Evolutionary conservation across 116 monocot genomes (phyloP).

Genomic region (Cymodocea nodosa): DNA sequence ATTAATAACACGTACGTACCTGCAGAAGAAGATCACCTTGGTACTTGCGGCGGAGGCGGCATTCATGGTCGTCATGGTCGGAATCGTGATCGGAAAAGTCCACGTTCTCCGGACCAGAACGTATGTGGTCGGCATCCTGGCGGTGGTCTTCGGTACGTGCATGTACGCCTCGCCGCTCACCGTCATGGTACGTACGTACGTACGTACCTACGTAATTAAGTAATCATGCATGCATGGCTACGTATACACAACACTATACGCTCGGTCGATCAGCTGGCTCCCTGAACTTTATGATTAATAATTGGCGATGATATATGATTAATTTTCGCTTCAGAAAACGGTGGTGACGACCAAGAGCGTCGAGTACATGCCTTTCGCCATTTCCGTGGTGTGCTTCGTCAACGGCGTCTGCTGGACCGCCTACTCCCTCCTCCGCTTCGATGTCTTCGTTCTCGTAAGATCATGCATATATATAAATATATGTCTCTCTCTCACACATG

Average conservation of each 20-base stretch:
- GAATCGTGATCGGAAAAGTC: conserved; percentile 2
- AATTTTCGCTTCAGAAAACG: conserved; percentile 19
- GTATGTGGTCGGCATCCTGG: conserved; percentile 29
- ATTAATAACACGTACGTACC: too few species aligned
- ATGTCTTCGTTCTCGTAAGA: conserved; percentile 15
- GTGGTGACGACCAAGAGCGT: conserved; percentile 51
- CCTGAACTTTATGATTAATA: too few species aligned
- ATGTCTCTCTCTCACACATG: neutral
- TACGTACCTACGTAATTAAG: too few species aligned
- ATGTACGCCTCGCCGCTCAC: conserved; percentile 43
- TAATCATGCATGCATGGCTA: too few species aligned
- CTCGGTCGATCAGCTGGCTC: too few species aligned
- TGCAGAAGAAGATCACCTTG: conserved; percentile 22
- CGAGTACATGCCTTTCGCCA: conserved; percentile 44
- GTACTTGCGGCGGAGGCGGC: conserved; percentile 15
- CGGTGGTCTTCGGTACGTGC: conserved; percentile 25
- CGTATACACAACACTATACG: too few species aligned
- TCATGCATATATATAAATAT: neutral
- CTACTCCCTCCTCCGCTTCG: conserved; percentile 20
- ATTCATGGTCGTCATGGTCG: conserved; percentile 21
- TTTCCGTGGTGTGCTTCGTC: conserved; percentile 28
- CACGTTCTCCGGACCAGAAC: too few species aligned
- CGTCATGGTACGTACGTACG: conserved; percentile 24
- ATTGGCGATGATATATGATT: too few species aligned
- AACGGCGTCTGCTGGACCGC: conserved; percentile 22